Percentiles rank a stretch among this genome's conserved stretches.
phyloP scores from a whole-genome alignment of 257 asterid species.

The Ilex aquifolium region DNA sequence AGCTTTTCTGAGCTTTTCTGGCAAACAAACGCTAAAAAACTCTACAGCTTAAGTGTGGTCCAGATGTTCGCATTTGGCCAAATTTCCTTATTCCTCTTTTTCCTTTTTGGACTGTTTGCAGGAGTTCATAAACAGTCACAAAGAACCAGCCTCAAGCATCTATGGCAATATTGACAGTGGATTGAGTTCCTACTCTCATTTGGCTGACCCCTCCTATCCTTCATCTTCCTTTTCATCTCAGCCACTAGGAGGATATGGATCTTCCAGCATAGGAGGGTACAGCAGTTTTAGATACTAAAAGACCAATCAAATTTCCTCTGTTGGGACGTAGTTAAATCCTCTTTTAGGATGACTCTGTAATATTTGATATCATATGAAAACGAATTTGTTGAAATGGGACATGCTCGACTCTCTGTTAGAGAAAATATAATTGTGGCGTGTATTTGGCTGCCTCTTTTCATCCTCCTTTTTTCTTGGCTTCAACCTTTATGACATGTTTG shows the following conservation, averaged over 20 bases:
- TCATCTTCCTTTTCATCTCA: conserved; percentile 10
- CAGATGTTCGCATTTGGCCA: neutral
- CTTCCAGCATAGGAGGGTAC: conserved; percentile 15
- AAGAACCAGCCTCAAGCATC: conserved; percentile 10
- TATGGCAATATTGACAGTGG: conserved; percentile 12
- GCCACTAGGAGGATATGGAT: conserved; percentile 15
- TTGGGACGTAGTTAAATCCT: too few species aligned
- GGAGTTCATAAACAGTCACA: conserved; percentile 11
- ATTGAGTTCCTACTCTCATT: conserved; percentile 9
- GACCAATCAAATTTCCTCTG: neutral
- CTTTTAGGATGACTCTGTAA: too few species aligned
- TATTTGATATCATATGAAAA: too few species aligned
- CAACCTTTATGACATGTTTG: too few species aligned
- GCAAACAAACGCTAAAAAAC: neutral
- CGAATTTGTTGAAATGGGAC: too few species aligned
- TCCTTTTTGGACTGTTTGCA: conserved; percentile 3
- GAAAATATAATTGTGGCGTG: too few species aligned
- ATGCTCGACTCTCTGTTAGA: too few species aligned
- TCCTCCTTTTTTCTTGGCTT: too few species aligned
- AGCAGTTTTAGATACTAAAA: conserved; percentile 10
- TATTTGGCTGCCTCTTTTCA: too few species aligned
- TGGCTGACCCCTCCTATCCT: conserved; percentile 8
- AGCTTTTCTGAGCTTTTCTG: neutral
- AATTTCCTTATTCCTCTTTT: neutral
- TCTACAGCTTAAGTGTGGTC: neutral